A percentile compares a stretch with the other conserved stretches of the same genome.
Conservation (phyloP, 2,329 filamentous ascomycete genomes). For the Colletotrichum lupini region DNA sequence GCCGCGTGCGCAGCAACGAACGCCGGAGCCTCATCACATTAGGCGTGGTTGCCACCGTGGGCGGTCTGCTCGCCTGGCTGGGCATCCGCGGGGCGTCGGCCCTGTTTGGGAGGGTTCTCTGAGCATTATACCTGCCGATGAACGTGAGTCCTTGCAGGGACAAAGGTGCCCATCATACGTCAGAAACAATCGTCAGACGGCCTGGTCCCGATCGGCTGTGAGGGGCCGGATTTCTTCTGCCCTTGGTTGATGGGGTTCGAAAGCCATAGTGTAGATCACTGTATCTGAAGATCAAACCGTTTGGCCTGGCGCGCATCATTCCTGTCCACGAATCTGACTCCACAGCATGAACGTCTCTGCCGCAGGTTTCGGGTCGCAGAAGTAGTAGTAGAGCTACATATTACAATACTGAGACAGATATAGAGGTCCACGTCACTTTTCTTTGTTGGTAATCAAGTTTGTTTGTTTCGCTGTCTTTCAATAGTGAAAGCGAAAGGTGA, state of each 20-base stretch:
- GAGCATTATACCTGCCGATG: background rate
- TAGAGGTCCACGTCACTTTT: background rate
- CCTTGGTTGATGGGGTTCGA: background rate
- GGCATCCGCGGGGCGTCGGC: constrained; percentile 35
- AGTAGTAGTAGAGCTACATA: background rate
- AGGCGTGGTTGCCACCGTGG: constrained; percentile 48
- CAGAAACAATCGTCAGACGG: background rate
- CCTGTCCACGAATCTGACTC: background rate
- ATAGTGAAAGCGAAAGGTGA: constrained; percentile 10
- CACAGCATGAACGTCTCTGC: constrained; percentile 12
- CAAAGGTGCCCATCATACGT: background rate
- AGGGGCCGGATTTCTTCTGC: background rate
- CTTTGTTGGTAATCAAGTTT: constrained; percentile 9
- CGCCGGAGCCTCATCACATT: constrained; percentile 55
- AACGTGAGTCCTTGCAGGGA: too few species aligned
- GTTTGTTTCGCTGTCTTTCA: constrained; percentile 19
- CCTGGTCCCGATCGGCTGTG: background rate
- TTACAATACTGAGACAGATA: background rate
- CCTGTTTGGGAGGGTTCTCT: constrained; percentile 13
- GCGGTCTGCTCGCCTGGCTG: constrained; percentile 42
- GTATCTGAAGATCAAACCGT: constrained; percentile 28
- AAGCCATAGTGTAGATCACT: constrained; percentile 3
- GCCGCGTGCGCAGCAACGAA: constrained; percentile 44
- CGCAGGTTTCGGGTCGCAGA: background rate
- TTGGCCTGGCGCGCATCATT: background rate